Conservation (phyloP, 495 filamentous ascomycete species). For the Penicillium lividum region DNA sequence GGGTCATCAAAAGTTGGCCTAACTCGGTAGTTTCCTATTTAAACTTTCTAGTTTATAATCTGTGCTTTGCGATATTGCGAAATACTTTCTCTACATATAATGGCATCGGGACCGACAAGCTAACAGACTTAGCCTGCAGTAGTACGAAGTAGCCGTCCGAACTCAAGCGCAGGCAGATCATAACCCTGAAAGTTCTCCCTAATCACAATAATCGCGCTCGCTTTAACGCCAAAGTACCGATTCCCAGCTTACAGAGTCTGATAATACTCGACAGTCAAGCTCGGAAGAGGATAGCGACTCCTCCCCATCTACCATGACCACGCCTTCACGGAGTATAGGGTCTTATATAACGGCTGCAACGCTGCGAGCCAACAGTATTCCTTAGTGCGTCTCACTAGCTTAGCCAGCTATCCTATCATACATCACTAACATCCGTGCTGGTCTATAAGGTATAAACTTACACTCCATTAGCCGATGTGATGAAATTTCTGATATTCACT, state of each 20-base stretch:
- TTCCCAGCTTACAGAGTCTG: neutral
- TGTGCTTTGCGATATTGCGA: neutral
- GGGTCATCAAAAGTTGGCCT: neutral
- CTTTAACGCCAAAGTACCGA: neutral
- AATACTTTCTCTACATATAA: neutral
- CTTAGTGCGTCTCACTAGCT: neutral
- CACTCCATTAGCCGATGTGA: neutral
- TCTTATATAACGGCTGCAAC: neutral
- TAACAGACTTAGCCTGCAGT: neutral
- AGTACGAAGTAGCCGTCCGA: neutral
- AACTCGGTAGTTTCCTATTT: neutral
- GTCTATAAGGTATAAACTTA: neutral
- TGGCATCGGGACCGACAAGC: neutral
- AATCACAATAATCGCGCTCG: too few species aligned
- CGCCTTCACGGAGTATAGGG: too few species aligned
- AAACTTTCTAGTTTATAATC: neutral
- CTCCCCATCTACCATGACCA: neutral
- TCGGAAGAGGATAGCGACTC: neutral
- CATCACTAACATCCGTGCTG: neutral
- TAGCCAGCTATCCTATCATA: conserved; percentile 1
- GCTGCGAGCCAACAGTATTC: conserved; percentile 1
- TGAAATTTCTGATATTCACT: neutral
- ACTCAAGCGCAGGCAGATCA: neutral
- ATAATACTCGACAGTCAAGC: neutral
- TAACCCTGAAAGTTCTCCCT: too few species aligned